Base-by-base conservation (phyloP, 176 grass and related monocot species). In the Avena atlantica region DNA sequence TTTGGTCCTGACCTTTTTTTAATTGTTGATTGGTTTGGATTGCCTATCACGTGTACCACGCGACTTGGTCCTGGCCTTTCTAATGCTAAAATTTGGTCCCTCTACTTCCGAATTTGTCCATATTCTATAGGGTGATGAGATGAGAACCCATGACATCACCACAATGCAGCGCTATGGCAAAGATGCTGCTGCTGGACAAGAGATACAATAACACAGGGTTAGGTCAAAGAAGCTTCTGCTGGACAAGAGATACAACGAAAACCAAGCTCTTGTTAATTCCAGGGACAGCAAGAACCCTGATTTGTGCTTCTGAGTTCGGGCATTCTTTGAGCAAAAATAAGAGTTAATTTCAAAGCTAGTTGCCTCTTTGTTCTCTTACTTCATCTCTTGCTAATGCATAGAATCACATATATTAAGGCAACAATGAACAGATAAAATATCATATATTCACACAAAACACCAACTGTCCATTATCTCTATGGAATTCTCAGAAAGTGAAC, bases 181-280 rank as follows among this genome's bases (percentile, higher is more conserved):
- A 34, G 47, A 60, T 84, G 23, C 15, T 44, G 23, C 3, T 48
- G 52, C 55, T 84, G 15, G 15, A 42, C 40, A 75, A 48, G 9
- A 84, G n/a, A 84, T 20, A 44, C 50, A 42, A 7, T 42, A 42
- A 42, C 40, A 42, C 40, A 42, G 40, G 40, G 40, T 6, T 42
- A 42, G 40, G 40, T 42, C 40, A 42, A 48, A 48, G 45, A 48
- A 10, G 45, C 45, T 48, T 9, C 45, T 48, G 45, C 45, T 48
- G 45, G 45, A 48, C 45, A 48, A 48, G 45, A 48, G 45, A 48
- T 48, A 48, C 45, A 48, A 48, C 45, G 1, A 37, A 6, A 79
- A 62, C 34, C 56, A 79, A 44, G 12, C 7, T 79, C 34, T 61
- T 79, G 20, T 61, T 45, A 79, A 45, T 61, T 79, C 37, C 44